These are phyloP conservation scores for Coniella vitis DNA, from an alignment of 2,329 filamentous ascomycete species.

Conservation along the genomic window DNA sequence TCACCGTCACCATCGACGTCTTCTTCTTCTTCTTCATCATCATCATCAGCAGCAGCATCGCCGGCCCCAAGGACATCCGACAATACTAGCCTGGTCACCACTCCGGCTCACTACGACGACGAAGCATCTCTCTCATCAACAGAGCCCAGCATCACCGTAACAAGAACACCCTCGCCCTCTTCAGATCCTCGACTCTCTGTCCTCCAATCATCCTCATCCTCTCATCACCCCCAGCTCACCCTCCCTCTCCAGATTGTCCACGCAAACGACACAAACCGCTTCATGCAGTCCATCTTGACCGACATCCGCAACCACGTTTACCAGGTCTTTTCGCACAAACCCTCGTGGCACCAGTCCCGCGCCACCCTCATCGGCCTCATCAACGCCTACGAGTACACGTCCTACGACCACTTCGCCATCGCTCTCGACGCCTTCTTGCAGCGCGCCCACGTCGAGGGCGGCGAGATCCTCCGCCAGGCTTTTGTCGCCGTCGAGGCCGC, in stretches of 20 bases:
- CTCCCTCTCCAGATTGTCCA: conserved; percentile 7
- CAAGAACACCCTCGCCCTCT: too few relatives aligned
- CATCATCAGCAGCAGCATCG: too few relatives aligned
- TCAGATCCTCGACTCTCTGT: not conserved
- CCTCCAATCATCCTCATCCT: not conserved
- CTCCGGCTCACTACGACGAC: too few relatives aligned
- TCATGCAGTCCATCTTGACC: conserved; percentile 15
- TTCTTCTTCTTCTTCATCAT: too few relatives aligned
- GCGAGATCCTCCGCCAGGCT: conserved; percentile 16
- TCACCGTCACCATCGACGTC: not conserved
- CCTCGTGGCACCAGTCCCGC: conserved; percentile 12
- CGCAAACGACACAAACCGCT: conserved; percentile 9
- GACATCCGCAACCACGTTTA: conserved; percentile 17
- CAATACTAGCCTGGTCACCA: too few relatives aligned
- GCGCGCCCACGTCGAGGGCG: conserved; percentile 15
- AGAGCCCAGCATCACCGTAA: too few relatives aligned
- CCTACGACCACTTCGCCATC: conserved; percentile 17
- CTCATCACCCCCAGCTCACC: not conserved
- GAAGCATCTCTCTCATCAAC: too few relatives aligned
- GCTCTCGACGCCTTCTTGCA: conserved; percentile 17
- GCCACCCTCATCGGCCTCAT: conserved; percentile 11
- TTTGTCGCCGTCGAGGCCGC: conserved; percentile 18
- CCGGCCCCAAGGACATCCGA: too few relatives aligned
- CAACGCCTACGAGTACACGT: conserved; percentile 16
- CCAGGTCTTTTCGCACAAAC: conserved; percentile 15